A percentile compares a stretch with the other conserved stretches of the same genome.
Evolutionary conservation across 2,329 filamentous ascomycete species (phyloP).

Genomic region (Coccinonectria pachysandricola): DNA sequence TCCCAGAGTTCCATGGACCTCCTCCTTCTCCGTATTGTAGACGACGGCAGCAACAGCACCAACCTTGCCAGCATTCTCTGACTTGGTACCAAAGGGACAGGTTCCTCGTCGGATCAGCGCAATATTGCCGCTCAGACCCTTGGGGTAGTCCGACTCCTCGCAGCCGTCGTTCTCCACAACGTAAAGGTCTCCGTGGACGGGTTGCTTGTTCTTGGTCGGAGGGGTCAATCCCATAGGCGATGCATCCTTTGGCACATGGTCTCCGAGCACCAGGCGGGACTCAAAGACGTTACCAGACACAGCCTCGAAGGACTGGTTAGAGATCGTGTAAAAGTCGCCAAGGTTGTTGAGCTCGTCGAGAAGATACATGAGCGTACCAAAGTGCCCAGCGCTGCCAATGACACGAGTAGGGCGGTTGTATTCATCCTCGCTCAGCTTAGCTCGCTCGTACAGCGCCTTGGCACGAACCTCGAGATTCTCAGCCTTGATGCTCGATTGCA

Average conservation of each 20-base stretch:
- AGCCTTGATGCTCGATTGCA: constrained; percentile 46
- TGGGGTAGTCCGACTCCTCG: constrained; percentile 50
- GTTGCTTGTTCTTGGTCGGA: constrained; percentile 48
- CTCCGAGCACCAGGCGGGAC: constrained; percentile 45
- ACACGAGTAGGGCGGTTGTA: constrained; percentile 61
- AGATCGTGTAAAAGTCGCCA: constrained; percentile 50
- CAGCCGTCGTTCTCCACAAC: constrained; percentile 56
- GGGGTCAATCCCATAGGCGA: constrained; percentile 56
- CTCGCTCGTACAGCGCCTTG: constrained; percentile 51
- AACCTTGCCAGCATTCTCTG: constrained; percentile 53
- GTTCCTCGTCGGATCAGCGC: constrained; percentile 60
- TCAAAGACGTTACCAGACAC: constrained; percentile 50
- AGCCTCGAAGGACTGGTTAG: constrained; percentile 54
- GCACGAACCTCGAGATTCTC: constrained; percentile 49
- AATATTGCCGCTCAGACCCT: constrained; percentile 49
- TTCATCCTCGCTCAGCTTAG: constrained; percentile 46
- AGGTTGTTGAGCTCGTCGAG: constrained; percentile 42
- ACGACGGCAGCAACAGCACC: constrained; percentile 63
- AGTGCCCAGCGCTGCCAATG: constrained; percentile 56
- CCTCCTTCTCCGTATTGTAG: constrained; percentile 60
- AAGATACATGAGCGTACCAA: constrained; percentile 55
- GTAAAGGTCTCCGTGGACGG: constrained; percentile 49
- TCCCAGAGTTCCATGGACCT: constrained; percentile 59
- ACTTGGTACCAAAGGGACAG: constrained; percentile 65
- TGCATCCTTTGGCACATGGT: constrained; percentile 39